Evolutionary conservation across 495 filamentous ascomycete genomes (phyloP).

Genomic region (Lasiosphaeria ovina): DNA sequence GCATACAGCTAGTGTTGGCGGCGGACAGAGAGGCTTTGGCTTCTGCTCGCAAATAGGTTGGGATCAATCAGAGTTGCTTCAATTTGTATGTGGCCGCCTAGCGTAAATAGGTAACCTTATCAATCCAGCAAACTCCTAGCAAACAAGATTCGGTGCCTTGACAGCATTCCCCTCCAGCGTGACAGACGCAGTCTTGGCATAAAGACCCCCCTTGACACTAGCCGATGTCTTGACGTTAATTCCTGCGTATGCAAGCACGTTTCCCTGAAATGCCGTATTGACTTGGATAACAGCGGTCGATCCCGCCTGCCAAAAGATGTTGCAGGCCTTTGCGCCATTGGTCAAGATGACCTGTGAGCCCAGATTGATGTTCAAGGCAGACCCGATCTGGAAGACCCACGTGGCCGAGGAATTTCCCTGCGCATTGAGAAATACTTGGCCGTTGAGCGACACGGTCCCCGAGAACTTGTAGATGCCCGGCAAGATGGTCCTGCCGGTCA

Average conservation of each 20-base stretch:
- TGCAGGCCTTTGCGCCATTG: slow-evolving; percentile 7
- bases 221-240: slow-evolving; percentile 2
- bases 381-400: slow-evolving; percentile 1
- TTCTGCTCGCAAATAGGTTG: slow-evolving; percentile 11
- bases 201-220: background rate
- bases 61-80: background rate
- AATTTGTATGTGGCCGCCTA: too few species aligned
- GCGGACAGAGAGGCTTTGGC: slow-evolving; percentile 30
- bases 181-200: background rate
- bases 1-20: slow-evolving; percentile 34
- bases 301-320: slow-evolving; percentile 8
- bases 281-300: slow-evolving; percentile 2
- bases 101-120: too few species aligned
- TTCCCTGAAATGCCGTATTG: slow-evolving; percentile 5
- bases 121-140: too few species aligned
- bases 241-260: slow-evolving; percentile 1
- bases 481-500: slow-evolving; percentile 3
- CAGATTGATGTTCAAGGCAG: slow-evolving; percentile 1
- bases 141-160: slow-evolving; percentile 1
- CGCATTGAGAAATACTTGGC: background rate
- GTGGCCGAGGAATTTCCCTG: background rate
- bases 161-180: slow-evolving; percentile 3
- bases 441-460: background rate
- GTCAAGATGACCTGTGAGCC: slow-evolving; percentile 2
- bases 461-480: slow-evolving; percentile 1